phyloP scores from a whole-genome alignment of 2,329 filamentous ascomycete genomes.

The Cladophialophora bantiana region DNA sequence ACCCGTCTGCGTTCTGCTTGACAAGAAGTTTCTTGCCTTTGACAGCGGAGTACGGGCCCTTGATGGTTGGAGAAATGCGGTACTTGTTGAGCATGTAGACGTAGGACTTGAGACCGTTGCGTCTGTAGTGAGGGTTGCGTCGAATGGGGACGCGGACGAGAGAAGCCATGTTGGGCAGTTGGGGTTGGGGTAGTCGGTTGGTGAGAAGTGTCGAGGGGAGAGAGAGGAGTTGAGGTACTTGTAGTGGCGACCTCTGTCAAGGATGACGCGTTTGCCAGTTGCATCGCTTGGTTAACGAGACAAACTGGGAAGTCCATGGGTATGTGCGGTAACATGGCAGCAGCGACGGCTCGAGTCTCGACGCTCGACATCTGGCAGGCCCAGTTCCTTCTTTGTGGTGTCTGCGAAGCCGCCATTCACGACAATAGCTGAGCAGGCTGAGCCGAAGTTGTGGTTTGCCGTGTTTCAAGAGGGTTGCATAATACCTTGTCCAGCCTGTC shows the following conservation, averaged over 20 bases:
- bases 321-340: neutral
- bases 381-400: neutral
- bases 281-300: neutral
- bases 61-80: conserved; percentile 67
- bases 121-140: conserved; percentile 55
- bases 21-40: conserved; percentile 47
- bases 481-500: neutral
- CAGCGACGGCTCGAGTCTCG: neutral
- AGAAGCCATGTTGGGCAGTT: neutral
- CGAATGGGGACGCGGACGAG: neutral
- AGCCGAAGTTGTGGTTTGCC: neutral
- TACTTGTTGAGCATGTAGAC: conserved; percentile 67
- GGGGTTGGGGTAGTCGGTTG: neutral
- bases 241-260: neutral
- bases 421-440: neutral
- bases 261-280: neutral
- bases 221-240: neutral
- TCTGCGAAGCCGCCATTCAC: neutral
- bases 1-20: conserved; percentile 21
- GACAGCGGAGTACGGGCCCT: conserved; percentile 66
- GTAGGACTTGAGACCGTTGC: conserved; percentile 68
- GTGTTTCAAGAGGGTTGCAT: neutral
- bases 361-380: no score
- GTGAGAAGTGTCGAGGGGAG: neutral
- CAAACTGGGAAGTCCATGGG: neutral